Base-by-base conservation (phyloP, 108 stramenopile genomes). In the Discostella stelligeroides region DNA sequence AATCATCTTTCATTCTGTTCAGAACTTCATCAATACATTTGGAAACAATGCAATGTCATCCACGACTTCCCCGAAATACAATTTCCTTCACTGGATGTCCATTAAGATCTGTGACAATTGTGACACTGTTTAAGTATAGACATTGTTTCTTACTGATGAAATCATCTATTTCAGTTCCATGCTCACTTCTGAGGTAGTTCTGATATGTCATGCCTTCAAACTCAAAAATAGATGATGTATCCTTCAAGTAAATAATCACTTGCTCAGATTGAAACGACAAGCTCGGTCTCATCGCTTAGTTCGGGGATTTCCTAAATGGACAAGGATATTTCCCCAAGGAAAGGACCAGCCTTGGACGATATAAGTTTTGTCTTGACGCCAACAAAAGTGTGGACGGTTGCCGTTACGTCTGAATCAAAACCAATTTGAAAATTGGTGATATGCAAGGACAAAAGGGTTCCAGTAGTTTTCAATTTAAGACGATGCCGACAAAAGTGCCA, bases 81-180 rank as follows among this genome's bases (percentile, higher is more conserved):
- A 68, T 63, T 27, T 81, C 80, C 41, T 72, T 81, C 65, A 72
- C 15, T 25, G 80, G 80, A 34, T 73, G 48, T 15, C 80, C 80
- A 11, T 73, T 60, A 41, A 30, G 47, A 63, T 81, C 76, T 23
- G 71, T 60, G 15, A 54, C 75, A 37, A 81, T 14, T 43, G 51
- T 67, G 25, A 70, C 48, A 15, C 47, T 30, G 29, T 49, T 47
- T 24, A 50, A 45, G 39, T 59, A n/a, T 28, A 8, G 18, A 1
- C 30, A 29, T 4, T 45, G 37, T 24, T 55, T 69, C 42, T 65
- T 65, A 18, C 60, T 60, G 15, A 57, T 30, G 29, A 69, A 80
- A 30, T 73, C 63, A 23, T 51, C 29, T 11, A 80, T 64, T 69
- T 80, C 79, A 59, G 68, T 54, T 12, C 40, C 17, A 30, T 41